Evolutionary conservation across 2,329 filamentous ascomycete genomes (phyloP).

Genomic region (Monilinia vaccinii-corymbosi): DNA sequence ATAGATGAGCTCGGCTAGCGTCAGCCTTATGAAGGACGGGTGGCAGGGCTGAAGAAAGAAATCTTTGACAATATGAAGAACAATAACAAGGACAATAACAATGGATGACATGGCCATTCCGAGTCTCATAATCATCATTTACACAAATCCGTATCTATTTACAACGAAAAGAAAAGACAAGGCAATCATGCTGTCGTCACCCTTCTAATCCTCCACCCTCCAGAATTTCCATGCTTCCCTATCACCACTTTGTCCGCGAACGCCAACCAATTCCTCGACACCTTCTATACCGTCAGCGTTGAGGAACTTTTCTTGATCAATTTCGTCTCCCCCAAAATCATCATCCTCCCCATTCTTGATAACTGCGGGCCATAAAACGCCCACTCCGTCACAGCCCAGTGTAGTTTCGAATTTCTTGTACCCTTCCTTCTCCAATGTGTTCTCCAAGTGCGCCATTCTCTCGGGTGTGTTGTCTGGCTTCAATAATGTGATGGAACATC

Average conservation of each 20-base stretch:
- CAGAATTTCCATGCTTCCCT: conserved; percentile 83
- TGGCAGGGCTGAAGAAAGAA: conserved; percentile 7
- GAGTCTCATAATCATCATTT: not conserved
- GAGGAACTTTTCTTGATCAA: conserved; percentile 81
- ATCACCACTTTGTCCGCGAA: conserved; percentile 57
- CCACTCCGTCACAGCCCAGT: conserved; percentile 85
- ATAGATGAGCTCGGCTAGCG: conserved; percentile 6
- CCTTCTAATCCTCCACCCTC: conserved; percentile 45
- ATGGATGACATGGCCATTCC: not conserved
- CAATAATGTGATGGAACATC: conserved; percentile 87
- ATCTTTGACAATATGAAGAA: conserved; percentile 2
- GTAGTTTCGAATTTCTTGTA: conserved; percentile 84
- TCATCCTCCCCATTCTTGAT: conserved; percentile 76
- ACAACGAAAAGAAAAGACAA: not conserved
- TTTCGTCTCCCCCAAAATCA: conserved; percentile 78
- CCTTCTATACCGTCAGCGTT: conserved; percentile 76
- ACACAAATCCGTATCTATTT: not conserved
- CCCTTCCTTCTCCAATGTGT: conserved; percentile 57
- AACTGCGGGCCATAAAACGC: conserved; percentile 87
- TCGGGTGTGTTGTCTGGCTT: conserved; percentile 52
- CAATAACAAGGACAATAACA: not conserved
- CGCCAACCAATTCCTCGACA: conserved; percentile 80
- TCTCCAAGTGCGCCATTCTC: conserved; percentile 54
- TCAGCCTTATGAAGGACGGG: conserved; percentile 6
- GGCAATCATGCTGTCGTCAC: conserved; percentile 17